These are phyloP conservation scores for Trichoderma atrobrunneum DNA, from an alignment of 2,329 filamentous ascomycete species.

Conservation along the genomic window DNA sequence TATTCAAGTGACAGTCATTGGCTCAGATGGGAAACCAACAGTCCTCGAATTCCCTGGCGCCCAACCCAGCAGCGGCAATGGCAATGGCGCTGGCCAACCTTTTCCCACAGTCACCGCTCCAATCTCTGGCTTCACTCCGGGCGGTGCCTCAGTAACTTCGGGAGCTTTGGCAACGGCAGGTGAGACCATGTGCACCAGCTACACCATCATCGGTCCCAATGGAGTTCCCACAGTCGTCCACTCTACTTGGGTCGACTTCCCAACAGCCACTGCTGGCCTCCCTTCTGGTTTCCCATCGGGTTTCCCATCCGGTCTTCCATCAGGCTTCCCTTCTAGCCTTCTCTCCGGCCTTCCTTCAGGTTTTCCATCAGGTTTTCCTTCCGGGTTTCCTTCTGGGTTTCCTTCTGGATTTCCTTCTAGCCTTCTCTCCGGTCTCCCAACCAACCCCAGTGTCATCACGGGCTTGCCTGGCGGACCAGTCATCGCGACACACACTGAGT, in stretches of 20 bases:
- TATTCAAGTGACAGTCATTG: constrained; percentile 24
- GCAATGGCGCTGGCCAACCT: constrained; percentile 10
- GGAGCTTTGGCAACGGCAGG: not conserved
- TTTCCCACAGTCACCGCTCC: not conserved
- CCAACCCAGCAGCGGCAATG: constrained; percentile 13
- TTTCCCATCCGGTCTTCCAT: not conserved
- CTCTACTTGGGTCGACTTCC: constrained; percentile 33
- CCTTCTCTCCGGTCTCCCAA: not conserved
- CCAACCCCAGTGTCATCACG: constrained; percentile 1
- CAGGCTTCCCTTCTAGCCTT: not conserved
- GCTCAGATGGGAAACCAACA: constrained; percentile 29
- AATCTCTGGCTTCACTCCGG: not conserved
- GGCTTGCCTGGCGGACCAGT: constrained; percentile 14
- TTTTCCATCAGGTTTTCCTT: not conserved
- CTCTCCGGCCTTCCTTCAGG: not conserved
- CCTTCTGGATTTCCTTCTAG: not conserved
- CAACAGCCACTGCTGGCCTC: not conserved
- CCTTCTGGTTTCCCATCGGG: constrained; percentile 19
- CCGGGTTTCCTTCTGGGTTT: not conserved
- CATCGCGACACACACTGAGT: constrained; percentile 1
- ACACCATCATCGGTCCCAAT: constrained; percentile 33
- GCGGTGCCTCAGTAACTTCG: not conserved
- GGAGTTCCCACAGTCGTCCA: constrained; percentile 35
- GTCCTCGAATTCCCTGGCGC: constrained; percentile 22
- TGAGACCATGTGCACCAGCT: constrained; percentile 23